Evolutionary conservation across 2,329 filamentous ascomycete species (phyloP), one percentile per base, ranked within the genome.

Genomic region (Cladosporium velox): DNA sequence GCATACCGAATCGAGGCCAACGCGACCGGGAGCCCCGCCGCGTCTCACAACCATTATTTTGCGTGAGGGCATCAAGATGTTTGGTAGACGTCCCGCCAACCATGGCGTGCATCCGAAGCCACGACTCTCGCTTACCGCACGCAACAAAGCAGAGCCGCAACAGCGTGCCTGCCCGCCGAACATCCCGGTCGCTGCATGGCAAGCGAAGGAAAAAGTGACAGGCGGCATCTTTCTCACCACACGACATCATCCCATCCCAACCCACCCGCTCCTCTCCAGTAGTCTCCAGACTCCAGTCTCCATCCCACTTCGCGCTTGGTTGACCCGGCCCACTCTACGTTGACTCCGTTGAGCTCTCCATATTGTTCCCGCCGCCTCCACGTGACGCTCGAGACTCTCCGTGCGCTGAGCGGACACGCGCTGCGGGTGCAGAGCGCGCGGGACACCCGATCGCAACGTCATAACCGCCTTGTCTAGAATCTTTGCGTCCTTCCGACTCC

Each of bases 281-380:
- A 35, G 28, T 55, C 52, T 55, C 52, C 52, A 55, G 52, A 55
- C 30, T 55, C 28, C 41, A 47, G 41, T 54, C 55, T 38, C 55
- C 57, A 59, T 59, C 57, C 57, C 57, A 59, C 57, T 52, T 38
- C 61, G 35, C 61, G 35, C 49, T 38, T 64, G 26, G 61, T 64
- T 52, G 61, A 44, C 44, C n/a, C 28, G 59, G 28, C 51, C 61
- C 61, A 64, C 61, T 44, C 51, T 64, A 11, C 60, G 51, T 64
- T 64, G 60, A 54, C 47, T 28, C 15, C 38, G 38, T 44, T 44
- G 38, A 44, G 38, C 58, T 34, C 47, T 54, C 60, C 49, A 63
- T 54, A 35, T 54, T 61, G 34, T 34, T 58, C 35, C 34, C 44
- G 59, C 51, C 41, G 34, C 49, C 60, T 63, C 60, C 60, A 64